Evolutionary conservation across 306 rosid genomes (phyloP).

Genomic region (Fragaria nilgerrensis): DNA sequence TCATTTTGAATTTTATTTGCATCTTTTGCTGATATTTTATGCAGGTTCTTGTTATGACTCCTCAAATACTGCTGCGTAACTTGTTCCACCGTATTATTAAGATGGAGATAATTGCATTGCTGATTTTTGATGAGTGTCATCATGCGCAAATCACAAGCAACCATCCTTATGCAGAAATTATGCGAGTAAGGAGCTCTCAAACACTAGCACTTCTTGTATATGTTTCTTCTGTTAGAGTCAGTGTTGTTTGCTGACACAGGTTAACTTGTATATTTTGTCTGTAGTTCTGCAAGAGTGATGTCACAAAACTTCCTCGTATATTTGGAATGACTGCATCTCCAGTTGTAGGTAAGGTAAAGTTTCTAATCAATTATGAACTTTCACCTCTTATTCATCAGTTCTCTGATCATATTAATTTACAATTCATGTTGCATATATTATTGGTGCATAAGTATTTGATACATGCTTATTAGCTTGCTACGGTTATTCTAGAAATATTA

Average conservation of each 20-base stretch:
- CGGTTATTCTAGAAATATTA: neutral
- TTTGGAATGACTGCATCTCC: slow-evolving; percentile 99
- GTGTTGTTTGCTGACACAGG: slow-evolving; percentile 18
- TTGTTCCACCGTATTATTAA: slow-evolving; percentile 72
- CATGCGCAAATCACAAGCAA: slow-evolving; percentile 88
- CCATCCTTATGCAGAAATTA: slow-evolving; percentile 86
- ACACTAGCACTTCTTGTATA: slow-evolving; percentile 18
- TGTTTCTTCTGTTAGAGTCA: slow-evolving; percentile 12
- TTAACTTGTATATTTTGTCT: slow-evolving; percentile 25
- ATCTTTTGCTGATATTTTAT: slow-evolving; percentile 22
- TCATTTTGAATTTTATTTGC: slow-evolving; percentile 9
- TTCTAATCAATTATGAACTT: slow-evolving; percentile 5
- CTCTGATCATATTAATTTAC: slow-evolving; percentile 5
- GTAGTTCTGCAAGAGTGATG: slow-evolving; percentile 55
- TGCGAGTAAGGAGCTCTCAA: slow-evolving; percentile 64
- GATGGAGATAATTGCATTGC: slow-evolving; percentile 78
- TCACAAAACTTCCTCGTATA: slow-evolving; percentile 66
- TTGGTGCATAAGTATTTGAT: slow-evolving; percentile 5
- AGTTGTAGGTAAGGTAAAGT: slow-evolving; percentile 83
- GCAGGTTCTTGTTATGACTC: slow-evolving; percentile 96
- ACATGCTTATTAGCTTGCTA: neutral
- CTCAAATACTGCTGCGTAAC: slow-evolving; percentile 58
- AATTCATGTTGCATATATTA: slow-evolving; percentile 5
- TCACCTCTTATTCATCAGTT: slow-evolving; percentile 7
- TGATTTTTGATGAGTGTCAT: slow-evolving; percentile 97